Base-by-base conservation (phyloP, 169 alveolate genomes). In the Cryptosporidium felis region DNA sequence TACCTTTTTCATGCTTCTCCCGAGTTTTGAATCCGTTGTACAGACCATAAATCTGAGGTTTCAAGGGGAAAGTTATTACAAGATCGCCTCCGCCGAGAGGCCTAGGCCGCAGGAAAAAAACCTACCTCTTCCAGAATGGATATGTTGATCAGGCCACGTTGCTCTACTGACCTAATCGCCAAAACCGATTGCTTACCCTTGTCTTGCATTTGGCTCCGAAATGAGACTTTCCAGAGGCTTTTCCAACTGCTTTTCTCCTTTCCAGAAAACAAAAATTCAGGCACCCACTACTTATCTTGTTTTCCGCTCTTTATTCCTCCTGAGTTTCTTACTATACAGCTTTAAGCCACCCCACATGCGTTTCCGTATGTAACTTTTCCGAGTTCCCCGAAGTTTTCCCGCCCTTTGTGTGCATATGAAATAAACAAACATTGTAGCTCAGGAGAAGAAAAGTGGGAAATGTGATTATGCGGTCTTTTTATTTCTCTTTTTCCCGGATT, bases 111-210 rank as follows among this genome's bases (percentile, higher is more conserved):
- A 18, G 12, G 16, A 14, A 23, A 5, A 26, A 0, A 66, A 49
- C 82, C 14, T 66, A 66, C 82, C 59, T 66, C 82, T 30, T 66
- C 82, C 45, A 66, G 47, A 32, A 66, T 66, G 1, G 65, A 66
- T 66, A 46, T 51, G 49, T 66, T 66, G 38, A 66, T 32, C 28
- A n/a, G 14, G 16, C 41, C 32, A 30, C 62, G 61, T 18, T 56
- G 42, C 38, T 66, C 62, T 23, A 28, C 16, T 10, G 82, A 53
- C 49, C 38, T 66, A 26, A 66, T 16, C 10, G 61, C 82, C 47
- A 65, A 47, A 8, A 26, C n/a, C 4, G 45, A 56, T 5, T 1
- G 63, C 2, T 56, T 56, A 5, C 40, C 26, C n/a, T 23, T 56
- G 23, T 56, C 63, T n/a, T 26, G 63, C 63, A 56, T 56, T 10